Evolutionary conservation across 208 protist species (phyloP).

Genomic region (Giardia duodenalis): DNA sequence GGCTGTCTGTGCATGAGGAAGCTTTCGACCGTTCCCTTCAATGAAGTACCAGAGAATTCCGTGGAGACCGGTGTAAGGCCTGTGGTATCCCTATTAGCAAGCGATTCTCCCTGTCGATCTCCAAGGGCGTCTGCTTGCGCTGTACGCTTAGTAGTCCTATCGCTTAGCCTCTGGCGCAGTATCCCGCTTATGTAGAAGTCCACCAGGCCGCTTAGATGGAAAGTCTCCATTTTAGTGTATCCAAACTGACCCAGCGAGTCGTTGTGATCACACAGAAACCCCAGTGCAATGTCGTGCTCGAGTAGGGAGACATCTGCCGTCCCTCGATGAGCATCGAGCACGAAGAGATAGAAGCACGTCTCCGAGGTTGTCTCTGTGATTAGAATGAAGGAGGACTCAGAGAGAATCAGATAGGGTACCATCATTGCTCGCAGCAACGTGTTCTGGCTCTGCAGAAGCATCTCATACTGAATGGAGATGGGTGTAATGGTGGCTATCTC

Average conservation of each 20-base stretch:
- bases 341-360: not conserved
- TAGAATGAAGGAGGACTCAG: not conserved
- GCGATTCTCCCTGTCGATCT: not conserved
- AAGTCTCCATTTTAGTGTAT: not conserved
- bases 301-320: not conserved
- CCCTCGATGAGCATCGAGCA: not conserved
- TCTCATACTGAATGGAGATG: too few species aligned
- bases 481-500: too few species aligned
- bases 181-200: not conserved
- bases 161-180: not conserved
- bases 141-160: not conserved
- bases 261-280: not conserved
- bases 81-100: too few species aligned
- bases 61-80: too few species aligned
- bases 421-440: too few species aligned
- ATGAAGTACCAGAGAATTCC: too few species aligned
- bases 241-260: not conserved
- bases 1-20: too few species aligned
- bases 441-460: too few species aligned
- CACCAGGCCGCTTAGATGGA: not conserved
- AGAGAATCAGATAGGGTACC: not conserved
- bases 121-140: not conserved
- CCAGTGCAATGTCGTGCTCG: not conserved
- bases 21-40: too few species aligned
- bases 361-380: not conserved